phyloP scores from a whole-genome alignment of 2,329 filamentous ascomycete species.

The Chrysoporthe puriensis region DNA sequence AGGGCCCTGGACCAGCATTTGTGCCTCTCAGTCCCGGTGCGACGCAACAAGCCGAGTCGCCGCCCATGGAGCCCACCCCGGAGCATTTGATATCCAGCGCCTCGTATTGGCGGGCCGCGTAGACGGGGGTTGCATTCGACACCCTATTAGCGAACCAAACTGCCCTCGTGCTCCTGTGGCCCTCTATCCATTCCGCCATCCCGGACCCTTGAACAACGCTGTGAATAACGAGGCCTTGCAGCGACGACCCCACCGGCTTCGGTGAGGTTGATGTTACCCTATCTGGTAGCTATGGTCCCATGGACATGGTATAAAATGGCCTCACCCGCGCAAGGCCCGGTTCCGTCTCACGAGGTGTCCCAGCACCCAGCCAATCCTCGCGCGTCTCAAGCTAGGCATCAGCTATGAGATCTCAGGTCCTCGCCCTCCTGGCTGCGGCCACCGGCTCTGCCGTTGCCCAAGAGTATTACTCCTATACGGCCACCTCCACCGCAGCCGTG shows the following conservation, averaged over 20 bases:
- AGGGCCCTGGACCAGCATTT: background rate
- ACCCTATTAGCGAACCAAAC: constrained; percentile 19
- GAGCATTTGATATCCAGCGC: background rate
- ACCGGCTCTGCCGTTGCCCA: constrained; percentile 29
- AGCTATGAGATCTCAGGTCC: constrained; percentile 23
- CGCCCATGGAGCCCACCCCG: background rate
- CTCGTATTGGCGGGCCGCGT: constrained; percentile 12
- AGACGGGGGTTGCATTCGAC: constrained; percentile 14
- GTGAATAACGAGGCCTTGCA: background rate
- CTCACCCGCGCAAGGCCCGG: background rate
- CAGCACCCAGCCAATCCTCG: background rate
- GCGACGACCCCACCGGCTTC: constrained; percentile 1
- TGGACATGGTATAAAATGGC: constrained; percentile 13
- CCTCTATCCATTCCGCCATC: background rate
- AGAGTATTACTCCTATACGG: constrained; percentile 52
- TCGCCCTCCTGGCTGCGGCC: constrained; percentile 24
- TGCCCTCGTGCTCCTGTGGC: constrained; percentile 10
- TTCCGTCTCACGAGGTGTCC: background rate
- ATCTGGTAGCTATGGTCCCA: background rate
- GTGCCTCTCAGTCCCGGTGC: background rate
- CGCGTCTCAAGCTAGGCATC: background rate
- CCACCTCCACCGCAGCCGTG: constrained; percentile 55
- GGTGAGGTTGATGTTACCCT: constrained; percentile 5
- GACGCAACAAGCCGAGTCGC: background rate
- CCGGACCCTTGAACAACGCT: constrained; percentile 1